A percentile compares a stretch with the other conserved stretches of the same genome.
Evolutionary conservation across 768 basidiomycete species (phyloP).

Genomic region (Pleurotus giganteus): DNA sequence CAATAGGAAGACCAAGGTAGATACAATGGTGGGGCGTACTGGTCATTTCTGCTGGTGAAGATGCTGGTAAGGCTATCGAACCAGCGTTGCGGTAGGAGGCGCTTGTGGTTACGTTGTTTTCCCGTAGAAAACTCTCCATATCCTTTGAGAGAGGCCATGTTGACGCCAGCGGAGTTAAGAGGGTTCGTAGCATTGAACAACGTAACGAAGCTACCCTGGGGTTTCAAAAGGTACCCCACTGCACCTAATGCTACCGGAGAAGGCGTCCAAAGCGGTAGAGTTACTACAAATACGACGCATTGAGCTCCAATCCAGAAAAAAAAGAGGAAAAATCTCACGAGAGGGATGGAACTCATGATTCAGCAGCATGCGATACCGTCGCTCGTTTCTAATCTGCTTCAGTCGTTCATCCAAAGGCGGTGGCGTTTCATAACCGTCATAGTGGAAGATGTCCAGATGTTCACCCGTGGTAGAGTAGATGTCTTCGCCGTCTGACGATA

Average conservation of each 20-base stretch:
- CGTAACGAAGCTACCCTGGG: constrained; percentile 66
- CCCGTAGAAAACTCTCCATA: constrained; percentile 58
- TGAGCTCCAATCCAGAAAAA: background rate
- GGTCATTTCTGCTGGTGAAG: constrained; percentile 35
- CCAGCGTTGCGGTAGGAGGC: constrained; percentile 56
- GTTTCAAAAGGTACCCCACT: constrained; percentile 72
- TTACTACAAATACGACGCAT: constrained; percentile 38
- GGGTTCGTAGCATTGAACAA: constrained; percentile 70
- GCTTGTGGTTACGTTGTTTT: constrained; percentile 52
- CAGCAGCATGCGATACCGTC: constrained; percentile 64
- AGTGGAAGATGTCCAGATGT: constrained; percentile 18
- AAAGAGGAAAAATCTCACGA: constrained; percentile 37
- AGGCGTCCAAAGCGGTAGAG: constrained; percentile 71
- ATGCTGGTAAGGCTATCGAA: constrained; percentile 53
- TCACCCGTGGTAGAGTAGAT: constrained; percentile 17
- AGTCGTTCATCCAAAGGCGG: constrained; percentile 33
- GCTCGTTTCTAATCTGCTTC: constrained; percentile 54
- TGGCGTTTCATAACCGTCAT: constrained; percentile 37
- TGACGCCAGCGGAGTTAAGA: constrained; percentile 38
- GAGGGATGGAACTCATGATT: constrained; percentile 70
- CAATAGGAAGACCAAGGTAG: constrained; percentile 13
- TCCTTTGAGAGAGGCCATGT: constrained; percentile 58
- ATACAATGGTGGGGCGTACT: constrained; percentile 36
- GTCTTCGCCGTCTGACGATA: constrained; percentile 23
- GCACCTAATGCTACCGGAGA: constrained; percentile 60